Evolutionary conservation across 1,284 basidiomycete species (phyloP).

Genomic region (Paramarasmius palmivorus): DNA sequence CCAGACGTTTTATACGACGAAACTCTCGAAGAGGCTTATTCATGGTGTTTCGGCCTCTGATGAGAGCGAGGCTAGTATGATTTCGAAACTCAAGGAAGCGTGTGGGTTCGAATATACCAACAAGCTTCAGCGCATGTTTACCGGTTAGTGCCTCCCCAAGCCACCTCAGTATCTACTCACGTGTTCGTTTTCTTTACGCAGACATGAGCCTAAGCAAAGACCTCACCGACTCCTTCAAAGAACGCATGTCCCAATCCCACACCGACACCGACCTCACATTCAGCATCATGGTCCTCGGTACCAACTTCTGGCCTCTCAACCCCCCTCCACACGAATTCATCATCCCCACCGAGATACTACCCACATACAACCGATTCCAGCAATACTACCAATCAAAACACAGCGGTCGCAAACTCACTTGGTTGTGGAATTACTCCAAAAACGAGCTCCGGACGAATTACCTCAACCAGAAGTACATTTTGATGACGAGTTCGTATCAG

Average conservation of each 20-base stretch:
- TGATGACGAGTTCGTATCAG: slow-evolving; percentile 96
- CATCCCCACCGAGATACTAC: slow-evolving; percentile 85
- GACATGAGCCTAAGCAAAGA: slow-evolving; percentile 97
- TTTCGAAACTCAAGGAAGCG: slow-evolving; percentile 96
- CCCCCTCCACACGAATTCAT: slow-evolving; percentile 85
- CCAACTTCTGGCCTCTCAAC: slow-evolving; percentile 95
- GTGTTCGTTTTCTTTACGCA: slow-evolving; percentile 25
- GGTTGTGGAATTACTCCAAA: slow-evolving; percentile 98
- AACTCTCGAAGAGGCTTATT: slow-evolving; percentile 94
- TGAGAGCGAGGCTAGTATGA: slow-evolving; percentile 98
- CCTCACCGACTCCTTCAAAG: slow-evolving; percentile 95
- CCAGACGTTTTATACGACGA: slow-evolving; percentile 98
- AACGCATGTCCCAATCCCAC: slow-evolving; percentile 86
- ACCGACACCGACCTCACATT: slow-evolving; percentile 89
- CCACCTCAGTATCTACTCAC: too few relatives aligned
- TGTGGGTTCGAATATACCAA: slow-evolving; percentile 99
- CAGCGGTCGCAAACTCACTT: slow-evolving; percentile 92
- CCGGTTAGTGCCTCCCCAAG: too few relatives aligned
- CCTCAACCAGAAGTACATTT: slow-evolving; percentile 91
- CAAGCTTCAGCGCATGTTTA: slow-evolving; percentile 99
- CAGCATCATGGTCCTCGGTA: slow-evolving; percentile 91
- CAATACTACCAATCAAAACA: slow-evolving; percentile 95
- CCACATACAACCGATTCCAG: slow-evolving; percentile 90
- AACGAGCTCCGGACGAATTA: slow-evolving; percentile 95
- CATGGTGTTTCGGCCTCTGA: slow-evolving; percentile 93